Base-by-base conservation (phyloP, 306 rosid genomes). In the Sophora flavescens region DNA sequence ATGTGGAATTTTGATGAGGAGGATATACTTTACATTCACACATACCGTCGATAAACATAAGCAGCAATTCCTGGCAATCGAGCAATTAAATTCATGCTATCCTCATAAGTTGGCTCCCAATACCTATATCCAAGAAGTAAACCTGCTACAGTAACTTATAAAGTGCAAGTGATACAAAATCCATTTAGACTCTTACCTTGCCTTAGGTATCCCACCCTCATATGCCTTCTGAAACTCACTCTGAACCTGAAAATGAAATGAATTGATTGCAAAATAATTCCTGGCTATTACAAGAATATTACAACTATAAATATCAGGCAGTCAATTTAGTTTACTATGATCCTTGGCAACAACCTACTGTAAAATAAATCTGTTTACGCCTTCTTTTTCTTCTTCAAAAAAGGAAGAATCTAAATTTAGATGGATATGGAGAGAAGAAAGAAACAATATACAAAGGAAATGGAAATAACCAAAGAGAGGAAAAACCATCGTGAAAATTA, bases 61-160 rank as follows among this genome's bases (percentile, higher is more conserved):
- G 99, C 90, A 83, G 99, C 99, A 77, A 96, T 87, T 65, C 83
- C 62, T 22, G 99, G 99, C 80, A 92, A 70, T 73, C 87, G 96
- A 68, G 99, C 98, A 88, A 96, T 91, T 88, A 92, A 85, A 83
- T 89, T 96, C 86, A 92, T 70, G 63, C 87, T 86, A 81, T 96
- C 99, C 88, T 96, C 96, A 70, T 91, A 96, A 17, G 99, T 91
- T 81, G 99, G 99, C 83, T 96, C 98, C 99, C 99, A 96, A 59
- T 90, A 96, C 96, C 98, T 96, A 58, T 69, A 79, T 44, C 54
- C 60, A 78, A 56, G 70, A 63, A 39, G 77, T 9, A 70, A 44
- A 69, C 42, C 53, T 4, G 86, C 72, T 72, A 53, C 4, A 70
- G 78, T 71, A 83, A 62, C 70, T 68, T 36, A 74, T 16, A 82